Conservation (phyloP, 2,329 filamentous ascomycete genomes). For the Helicocarpus griseus region DNA sequence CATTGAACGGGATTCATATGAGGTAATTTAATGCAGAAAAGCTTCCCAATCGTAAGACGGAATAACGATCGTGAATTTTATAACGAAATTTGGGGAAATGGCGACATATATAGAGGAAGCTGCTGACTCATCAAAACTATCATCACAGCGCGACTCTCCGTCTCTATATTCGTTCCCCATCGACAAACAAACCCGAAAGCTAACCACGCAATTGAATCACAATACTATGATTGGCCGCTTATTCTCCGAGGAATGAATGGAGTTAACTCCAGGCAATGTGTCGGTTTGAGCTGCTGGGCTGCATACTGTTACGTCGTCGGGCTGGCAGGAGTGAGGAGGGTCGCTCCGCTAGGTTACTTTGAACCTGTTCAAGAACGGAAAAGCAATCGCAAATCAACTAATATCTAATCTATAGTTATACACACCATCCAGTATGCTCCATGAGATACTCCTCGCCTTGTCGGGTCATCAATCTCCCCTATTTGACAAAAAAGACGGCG, state of each 20-base stretch:
- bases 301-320: slow-evolving; percentile 34
- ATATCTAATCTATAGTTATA: slow-evolving; percentile 2
- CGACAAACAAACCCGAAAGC: neutral
- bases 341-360: slow-evolving; percentile 17
- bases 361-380: neutral
- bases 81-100: too few relatives aligned
- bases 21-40: too few relatives aligned
- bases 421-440: slow-evolving; percentile 59
- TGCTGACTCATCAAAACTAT: too few relatives aligned
- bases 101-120: too few relatives aligned
- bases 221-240: neutral
- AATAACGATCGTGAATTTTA: too few relatives aligned
- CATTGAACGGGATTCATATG: too few relatives aligned
- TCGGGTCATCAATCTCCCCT: slow-evolving; percentile 88
- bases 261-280: slow-evolving; percentile 25
- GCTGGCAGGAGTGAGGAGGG: slow-evolving; percentile 18
- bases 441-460: slow-evolving; percentile 94
- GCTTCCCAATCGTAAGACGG: too few relatives aligned
- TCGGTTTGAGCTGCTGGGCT: slow-evolving; percentile 37
- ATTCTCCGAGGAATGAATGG: neutral
- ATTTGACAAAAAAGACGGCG: slow-evolving; percentile 48
- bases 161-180: too few relatives aligned
- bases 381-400: slow-evolving; percentile 4
- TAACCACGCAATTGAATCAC: neutral
- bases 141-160: too few relatives aligned